Conservation (phyloP, 164 flowering plant species). For the Vitis labrusca region DNA sequence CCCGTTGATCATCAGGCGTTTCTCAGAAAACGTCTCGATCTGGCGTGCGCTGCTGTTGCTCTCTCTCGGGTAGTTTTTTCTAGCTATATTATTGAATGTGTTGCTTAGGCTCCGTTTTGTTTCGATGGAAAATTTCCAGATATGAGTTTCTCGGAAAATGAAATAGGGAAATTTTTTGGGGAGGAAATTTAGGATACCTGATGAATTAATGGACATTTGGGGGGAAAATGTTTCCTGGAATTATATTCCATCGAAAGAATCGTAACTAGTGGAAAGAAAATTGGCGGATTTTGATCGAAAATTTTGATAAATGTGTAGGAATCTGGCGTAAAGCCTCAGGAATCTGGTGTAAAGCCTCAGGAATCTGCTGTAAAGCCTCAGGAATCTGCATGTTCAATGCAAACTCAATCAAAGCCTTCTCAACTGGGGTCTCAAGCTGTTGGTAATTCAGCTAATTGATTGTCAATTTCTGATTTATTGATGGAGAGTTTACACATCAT, state of each 20-base stretch:
- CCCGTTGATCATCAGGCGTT: constrained; percentile 29
- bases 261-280: neutral
- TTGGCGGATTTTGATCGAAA: neutral
- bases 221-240: too few species aligned
- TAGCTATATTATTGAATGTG: neutral
- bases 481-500: neutral
- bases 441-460: constrained; percentile 9
- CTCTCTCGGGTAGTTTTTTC: constrained; percentile 21
- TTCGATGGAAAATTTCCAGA: too few species aligned
- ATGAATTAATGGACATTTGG: too few species aligned
- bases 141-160: too few species aligned
- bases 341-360: constrained; percentile 18
- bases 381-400: constrained; percentile 9
- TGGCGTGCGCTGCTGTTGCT: constrained; percentile 48
- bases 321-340: constrained; percentile 21
- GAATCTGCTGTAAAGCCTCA: constrained; percentile 20
- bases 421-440: constrained; percentile 17
- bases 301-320: constrained; percentile 11
- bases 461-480: neutral
- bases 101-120: too few species aligned
- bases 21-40: constrained; percentile 34
- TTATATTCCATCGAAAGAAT: too few species aligned
- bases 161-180: too few species aligned
- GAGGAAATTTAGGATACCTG: too few species aligned
- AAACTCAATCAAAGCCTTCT: constrained; percentile 12